Percentiles rank a stretch among this genome's conserved stretches.
Conservation (phyloP, 768 basidiomycete genomes). For the Mycena vitilis region DNA sequence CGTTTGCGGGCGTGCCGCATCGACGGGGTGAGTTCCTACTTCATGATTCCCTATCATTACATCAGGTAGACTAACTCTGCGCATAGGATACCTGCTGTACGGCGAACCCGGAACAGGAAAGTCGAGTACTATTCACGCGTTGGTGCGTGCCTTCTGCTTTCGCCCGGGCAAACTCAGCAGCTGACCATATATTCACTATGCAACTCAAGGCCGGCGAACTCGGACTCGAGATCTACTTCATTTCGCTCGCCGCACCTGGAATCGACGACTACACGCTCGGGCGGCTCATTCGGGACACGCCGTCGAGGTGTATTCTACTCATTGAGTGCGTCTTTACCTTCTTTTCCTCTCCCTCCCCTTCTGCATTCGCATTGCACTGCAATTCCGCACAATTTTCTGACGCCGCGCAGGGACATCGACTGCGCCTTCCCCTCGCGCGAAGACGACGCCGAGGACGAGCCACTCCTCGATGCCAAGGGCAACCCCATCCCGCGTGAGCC, state of each 20-base stretch:
- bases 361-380: background rate
- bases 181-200: too few relatives aligned
- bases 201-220: conserved; percentile 61
- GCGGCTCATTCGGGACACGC: conserved; percentile 40
- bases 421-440: conserved; percentile 39
- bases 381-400: too few relatives aligned
- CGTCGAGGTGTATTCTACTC: conserved; percentile 38
- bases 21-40: conserved; percentile 40
- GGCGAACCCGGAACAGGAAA: conserved; percentile 36
- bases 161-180: too few relatives aligned
- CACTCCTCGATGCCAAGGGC: conserved; percentile 28
- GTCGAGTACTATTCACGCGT: conserved; percentile 41
- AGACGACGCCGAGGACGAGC: conserved; percentile 40
- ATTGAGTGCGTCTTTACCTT: conserved; percentile 39
- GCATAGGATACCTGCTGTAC: conserved; percentile 33
- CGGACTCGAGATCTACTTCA: conserved; percentile 67
- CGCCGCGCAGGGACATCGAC: conserved; percentile 44
- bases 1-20: conserved; percentile 46
- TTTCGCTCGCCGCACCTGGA: conserved; percentile 42
- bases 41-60: too few relatives aligned
- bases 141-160: background rate
- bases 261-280: conserved; percentile 46
- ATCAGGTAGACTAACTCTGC: too few relatives aligned
- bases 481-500: conserved; percentile 23
- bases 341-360: conserved; percentile 14